Evolutionary conservation across 2,329 filamentous ascomycete species (phyloP).

Genomic region (Calonectria pseudoreteaudii): DNA sequence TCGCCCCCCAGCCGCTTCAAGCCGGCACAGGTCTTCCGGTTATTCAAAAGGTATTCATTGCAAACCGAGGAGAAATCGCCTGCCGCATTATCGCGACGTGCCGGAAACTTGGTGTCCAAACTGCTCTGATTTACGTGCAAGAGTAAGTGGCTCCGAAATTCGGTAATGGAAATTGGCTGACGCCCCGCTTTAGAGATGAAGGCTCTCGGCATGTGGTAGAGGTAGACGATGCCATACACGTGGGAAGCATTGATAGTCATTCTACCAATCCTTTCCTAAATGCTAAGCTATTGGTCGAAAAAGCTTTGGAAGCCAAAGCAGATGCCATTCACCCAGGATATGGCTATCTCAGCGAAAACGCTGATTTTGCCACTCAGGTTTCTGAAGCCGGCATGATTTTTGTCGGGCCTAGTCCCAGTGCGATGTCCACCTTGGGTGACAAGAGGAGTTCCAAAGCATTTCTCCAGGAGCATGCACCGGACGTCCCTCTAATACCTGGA

Average conservation of each 20-base stretch:
- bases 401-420: constrained; percentile 64
- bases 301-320: constrained; percentile 45
- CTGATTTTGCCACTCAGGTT: constrained; percentile 67
- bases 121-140: constrained; percentile 67
- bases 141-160: constrained; percentile 38
- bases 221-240: constrained; percentile 31
- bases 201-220: constrained; percentile 25
- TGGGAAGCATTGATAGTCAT: constrained; percentile 25
- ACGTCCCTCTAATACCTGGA: constrained; percentile 32
- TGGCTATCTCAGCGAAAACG: constrained; percentile 53
- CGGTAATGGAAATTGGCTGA: neutral
- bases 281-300: constrained; percentile 23
- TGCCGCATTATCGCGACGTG: constrained; percentile 36
- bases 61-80: constrained; percentile 41
- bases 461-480: constrained; percentile 28
- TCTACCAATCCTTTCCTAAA: constrained; percentile 27
- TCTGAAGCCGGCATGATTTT: constrained; percentile 65
- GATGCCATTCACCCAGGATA: constrained; percentile 35
- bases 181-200: constrained; percentile 15
- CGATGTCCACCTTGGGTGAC: constrained; percentile 46
- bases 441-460: constrained; percentile 36
- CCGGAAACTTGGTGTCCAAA: constrained; percentile 57
- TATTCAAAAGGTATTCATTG: constrained; percentile 43
- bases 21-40: constrained; percentile 6
- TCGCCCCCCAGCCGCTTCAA: constrained; percentile 7